These are phyloP conservation scores for Calonectria naviculata DNA, from an alignment of 2,329 filamentous ascomycete genomes.

Conservation along the genomic window DNA sequence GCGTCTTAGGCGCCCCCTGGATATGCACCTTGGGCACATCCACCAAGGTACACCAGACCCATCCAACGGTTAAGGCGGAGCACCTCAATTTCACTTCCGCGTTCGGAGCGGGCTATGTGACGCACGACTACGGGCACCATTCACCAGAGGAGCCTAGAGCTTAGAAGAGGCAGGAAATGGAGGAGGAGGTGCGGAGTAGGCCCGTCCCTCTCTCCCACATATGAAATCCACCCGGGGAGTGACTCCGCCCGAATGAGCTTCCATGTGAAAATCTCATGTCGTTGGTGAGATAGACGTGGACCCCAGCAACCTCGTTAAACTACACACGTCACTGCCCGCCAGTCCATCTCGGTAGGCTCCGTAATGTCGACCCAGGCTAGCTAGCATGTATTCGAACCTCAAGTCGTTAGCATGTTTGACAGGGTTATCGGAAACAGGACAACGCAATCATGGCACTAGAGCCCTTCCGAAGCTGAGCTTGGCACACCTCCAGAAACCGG, in stretches of 20 bases:
- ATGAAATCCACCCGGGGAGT: conserved; percentile 9
- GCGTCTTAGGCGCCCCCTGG: not conserved
- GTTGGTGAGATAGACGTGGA: conserved; percentile 5
- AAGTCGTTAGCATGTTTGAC: conserved; percentile 4
- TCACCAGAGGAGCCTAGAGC: not conserved
- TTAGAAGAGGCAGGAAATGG: conserved; percentile 1
- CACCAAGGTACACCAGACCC: not conserved
- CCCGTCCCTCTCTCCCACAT: not conserved
- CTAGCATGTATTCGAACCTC: not conserved
- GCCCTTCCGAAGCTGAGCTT: not conserved
- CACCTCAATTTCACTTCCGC: conserved; percentile 1
- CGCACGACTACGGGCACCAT: not conserved
- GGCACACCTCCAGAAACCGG: not conserved
- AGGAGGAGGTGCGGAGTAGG: not conserved
- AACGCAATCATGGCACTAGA: conserved; percentile 11
- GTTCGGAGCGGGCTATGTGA: conserved; percentile 1
- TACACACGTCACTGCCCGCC: not conserved
- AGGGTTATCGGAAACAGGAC: conserved; percentile 11
- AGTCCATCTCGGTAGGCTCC: not conserved
- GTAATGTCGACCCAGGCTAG: not conserved
- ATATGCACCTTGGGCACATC: conserved; percentile 1
- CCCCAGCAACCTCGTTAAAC: conserved; percentile 1
- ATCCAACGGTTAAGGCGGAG: conserved; percentile 3
- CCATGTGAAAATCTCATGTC: conserved; percentile 12
- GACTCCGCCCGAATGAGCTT: conserved; percentile 14